Evolutionary conservation across 2,329 filamentous ascomycete genomes (phyloP).

Genomic region (Neonectria sp.): DNA sequence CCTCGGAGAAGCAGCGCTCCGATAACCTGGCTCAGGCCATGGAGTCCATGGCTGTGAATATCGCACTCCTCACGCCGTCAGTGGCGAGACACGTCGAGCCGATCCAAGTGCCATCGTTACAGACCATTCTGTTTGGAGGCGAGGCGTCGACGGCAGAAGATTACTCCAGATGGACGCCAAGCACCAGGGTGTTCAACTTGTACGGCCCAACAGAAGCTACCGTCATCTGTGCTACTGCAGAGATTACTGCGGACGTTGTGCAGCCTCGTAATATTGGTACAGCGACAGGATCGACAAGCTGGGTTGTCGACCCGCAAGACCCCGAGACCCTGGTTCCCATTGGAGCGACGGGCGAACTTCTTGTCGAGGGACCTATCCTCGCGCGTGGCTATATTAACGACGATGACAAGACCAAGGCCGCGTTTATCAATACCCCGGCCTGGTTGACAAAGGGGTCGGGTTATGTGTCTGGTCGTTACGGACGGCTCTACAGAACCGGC

Average conservation of each 20-base stretch:
- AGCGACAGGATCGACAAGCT: neutral
- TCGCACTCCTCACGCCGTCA: slow-evolving; percentile 40
- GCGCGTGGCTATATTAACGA: neutral
- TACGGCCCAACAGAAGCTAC: slow-evolving; percentile 28
- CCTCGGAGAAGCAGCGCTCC: slow-evolving; percentile 13
- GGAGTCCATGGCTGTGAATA: slow-evolving; percentile 47
- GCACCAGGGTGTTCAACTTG: slow-evolving; percentile 7
- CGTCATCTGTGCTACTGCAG: slow-evolving; percentile 11
- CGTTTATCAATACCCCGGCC: slow-evolving; percentile 12
- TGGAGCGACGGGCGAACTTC: slow-evolving; percentile 27
- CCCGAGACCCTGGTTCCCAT: slow-evolving; percentile 25
- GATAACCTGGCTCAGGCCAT: slow-evolving; percentile 46
- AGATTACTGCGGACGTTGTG: neutral
- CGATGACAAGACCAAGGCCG: neutral
- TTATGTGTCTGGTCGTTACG: neutral
- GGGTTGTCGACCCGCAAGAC: slow-evolving; percentile 29
- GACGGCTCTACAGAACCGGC: slow-evolving; percentile 60
- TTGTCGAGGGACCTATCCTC: slow-evolving; percentile 21
- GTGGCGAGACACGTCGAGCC: slow-evolving; percentile 14
- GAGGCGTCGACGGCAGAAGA: slow-evolving; percentile 21
- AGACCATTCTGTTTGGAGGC: slow-evolving; percentile 7
- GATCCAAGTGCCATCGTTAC: neutral
- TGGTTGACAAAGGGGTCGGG: slow-evolving; percentile 16
- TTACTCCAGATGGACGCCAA: slow-evolving; percentile 16
- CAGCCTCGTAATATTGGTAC: slow-evolving; percentile 21